Percentiles rank a stretch among this genome's conserved stretches.
Conservation (phyloP, 495 filamentous ascomycete genomes). For the Penicillium pulvis region DNA sequence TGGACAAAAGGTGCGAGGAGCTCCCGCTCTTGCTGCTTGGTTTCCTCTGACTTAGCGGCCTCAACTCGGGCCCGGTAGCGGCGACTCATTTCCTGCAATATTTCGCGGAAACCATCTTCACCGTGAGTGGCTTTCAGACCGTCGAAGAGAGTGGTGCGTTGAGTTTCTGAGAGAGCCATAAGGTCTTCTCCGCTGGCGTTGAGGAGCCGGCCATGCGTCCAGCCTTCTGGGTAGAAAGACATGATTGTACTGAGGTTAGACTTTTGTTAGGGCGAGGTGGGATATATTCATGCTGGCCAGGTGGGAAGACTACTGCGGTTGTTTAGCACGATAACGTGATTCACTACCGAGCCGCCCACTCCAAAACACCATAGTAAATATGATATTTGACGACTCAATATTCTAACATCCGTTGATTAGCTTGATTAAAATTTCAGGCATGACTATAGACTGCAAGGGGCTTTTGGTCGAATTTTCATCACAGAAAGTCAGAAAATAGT, state of each 20-base stretch:
- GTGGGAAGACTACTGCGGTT: not conserved
- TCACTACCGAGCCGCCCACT: slow-evolving; percentile 3
- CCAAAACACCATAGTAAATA: too few species aligned
- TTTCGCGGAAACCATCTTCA: slow-evolving; percentile 1
- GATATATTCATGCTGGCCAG: not conserved
- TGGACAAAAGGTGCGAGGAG: slow-evolving; percentile 2
- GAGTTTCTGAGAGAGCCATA: slow-evolving; percentile 1
- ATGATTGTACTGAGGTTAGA: not conserved
- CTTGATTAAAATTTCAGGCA: too few species aligned
- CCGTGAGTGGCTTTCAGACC: not conserved
- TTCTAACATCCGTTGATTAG: too few species aligned
- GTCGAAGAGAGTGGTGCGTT: not conserved
- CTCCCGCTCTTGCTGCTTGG: not conserved
- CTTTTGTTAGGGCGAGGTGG: not conserved
- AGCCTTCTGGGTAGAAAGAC: slow-evolving; percentile 3
- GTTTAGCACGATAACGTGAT: slow-evolving; percentile 7
- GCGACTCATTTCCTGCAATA: slow-evolving; percentile 2
- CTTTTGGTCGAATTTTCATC: too few species aligned
- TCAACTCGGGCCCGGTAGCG: slow-evolving; percentile 1
- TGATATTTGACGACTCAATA: too few species aligned
- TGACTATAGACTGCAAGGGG: too few species aligned
- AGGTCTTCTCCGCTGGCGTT: not conserved
- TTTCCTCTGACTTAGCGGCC: slow-evolving; percentile 2
- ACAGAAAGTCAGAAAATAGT: too few species aligned
- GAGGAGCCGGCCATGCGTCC: not conserved